Conservation (phyloP, 2,329 filamentous ascomycete genomes). For the Ophiostoma piceae region DNA sequence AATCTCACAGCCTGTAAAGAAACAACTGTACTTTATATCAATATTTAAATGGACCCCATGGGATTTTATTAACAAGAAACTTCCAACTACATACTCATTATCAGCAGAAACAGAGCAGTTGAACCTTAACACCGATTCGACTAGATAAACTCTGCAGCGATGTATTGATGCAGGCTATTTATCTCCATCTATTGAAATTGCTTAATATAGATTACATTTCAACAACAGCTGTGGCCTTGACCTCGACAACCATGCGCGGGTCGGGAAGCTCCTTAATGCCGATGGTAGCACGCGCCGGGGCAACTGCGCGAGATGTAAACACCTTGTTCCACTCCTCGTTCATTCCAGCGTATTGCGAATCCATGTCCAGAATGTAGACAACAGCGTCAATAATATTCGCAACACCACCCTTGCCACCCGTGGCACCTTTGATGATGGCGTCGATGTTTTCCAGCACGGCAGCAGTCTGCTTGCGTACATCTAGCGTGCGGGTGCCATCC, state of each 20-base stretch:
- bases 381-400: conserved; percentile 39
- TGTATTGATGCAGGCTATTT: background rate
- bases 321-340: conserved; percentile 45
- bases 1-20: no score
- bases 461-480: conserved; percentile 38
- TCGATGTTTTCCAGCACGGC: conserved; percentile 38
- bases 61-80: no score
- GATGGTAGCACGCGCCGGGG: conserved; percentile 37
- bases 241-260: conserved; percentile 34
- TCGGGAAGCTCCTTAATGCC: conserved; percentile 34
- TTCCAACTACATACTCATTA: no score
- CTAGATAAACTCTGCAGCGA: no score
- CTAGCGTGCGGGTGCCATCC: conserved; percentile 35
- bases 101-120: no score
- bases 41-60: no score
- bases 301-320: conserved; percentile 35
- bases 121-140: no score
- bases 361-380: conserved; percentile 41
- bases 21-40: no score
- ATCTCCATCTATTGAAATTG: background rate
- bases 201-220: conserved; percentile 24
- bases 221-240: conserved; percentile 33
- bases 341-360: conserved; percentile 40
- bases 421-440: conserved; percentile 36
- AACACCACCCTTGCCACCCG: conserved; percentile 35